Evolutionary conservation across 352 stramenopile genomes (phyloP).

Genomic region (Globisporangium carolinianum): DNA sequence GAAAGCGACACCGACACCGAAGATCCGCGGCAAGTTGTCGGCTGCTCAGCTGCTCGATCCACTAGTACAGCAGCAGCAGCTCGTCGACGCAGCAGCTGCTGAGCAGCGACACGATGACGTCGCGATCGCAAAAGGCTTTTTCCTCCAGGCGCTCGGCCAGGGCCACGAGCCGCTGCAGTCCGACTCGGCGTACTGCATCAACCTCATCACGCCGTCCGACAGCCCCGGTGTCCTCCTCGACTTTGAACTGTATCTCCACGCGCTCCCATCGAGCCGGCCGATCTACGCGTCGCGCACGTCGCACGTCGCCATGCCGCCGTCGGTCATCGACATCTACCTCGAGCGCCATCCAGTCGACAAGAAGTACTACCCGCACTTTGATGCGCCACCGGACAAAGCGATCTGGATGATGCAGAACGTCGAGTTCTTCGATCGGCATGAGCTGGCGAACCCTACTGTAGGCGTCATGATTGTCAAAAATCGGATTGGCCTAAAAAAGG

Average conservation of each 20-base stretch:
- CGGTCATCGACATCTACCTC: slow-evolving; percentile 76
- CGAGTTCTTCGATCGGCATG: slow-evolving; percentile 79
- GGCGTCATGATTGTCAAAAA: slow-evolving; percentile 85
- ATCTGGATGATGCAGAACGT: slow-evolving; percentile 87
- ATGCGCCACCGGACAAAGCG: slow-evolving; percentile 50
- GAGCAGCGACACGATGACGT: slow-evolving; percentile 19
- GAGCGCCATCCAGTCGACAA: slow-evolving; percentile 63
- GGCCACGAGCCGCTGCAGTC: slow-evolving; percentile 58
- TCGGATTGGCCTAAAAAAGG: slow-evolving; percentile 70
- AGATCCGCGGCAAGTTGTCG: slow-evolving; percentile 8
- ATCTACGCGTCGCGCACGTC: slow-evolving; percentile 36
- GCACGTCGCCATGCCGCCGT: slow-evolving; percentile 45
- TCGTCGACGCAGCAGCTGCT: neutral
- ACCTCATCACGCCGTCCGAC: slow-evolving; percentile 56
- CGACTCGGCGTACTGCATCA: slow-evolving; percentile 70
- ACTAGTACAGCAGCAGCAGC: slow-evolving; percentile 2
- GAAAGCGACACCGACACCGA: slow-evolving; percentile 14
- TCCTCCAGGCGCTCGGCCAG: slow-evolving; percentile 65
- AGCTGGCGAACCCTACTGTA: slow-evolving; percentile 56
- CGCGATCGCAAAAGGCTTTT: slow-evolving; percentile 46
- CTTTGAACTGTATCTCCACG: slow-evolving; percentile 67
- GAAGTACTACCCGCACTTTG: slow-evolving; percentile 61
- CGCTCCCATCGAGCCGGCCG: slow-evolving; percentile 54
- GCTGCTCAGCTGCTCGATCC: neutral
- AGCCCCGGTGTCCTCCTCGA: slow-evolving; percentile 55